These are phyloP conservation scores for Sporothrix pseudoabietina DNA, from an alignment of 2,329 filamentous ascomycete species.

Conservation along the genomic window DNA sequence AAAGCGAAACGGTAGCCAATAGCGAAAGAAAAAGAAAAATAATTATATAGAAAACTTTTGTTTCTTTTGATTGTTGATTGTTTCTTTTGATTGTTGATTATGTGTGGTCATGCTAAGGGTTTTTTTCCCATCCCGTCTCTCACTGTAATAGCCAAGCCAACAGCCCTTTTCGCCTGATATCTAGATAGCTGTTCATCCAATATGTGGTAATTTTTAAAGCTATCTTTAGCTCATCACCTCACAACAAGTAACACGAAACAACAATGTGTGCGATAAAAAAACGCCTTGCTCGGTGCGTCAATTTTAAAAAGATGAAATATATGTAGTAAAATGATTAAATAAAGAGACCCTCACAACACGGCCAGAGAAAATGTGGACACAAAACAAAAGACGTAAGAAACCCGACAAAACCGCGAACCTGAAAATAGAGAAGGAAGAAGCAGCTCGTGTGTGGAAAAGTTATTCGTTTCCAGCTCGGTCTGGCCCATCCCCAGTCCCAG, in stretches of 20 bases:
- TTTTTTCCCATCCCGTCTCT: neutral
- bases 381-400: neutral
- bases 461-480: conserved; percentile 9
- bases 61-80: too few relatives aligned
- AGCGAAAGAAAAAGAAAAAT: conserved; percentile 3
- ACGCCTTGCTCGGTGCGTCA: neutral
- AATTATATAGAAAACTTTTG: neutral
- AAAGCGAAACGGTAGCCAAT: conserved; percentile 6
- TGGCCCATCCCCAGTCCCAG: neutral
- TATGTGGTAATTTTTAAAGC: too few relatives aligned
- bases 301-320: conserved; percentile 13
- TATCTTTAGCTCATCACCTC: neutral
- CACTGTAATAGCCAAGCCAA: neutral
- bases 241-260: neutral
- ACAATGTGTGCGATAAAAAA: neutral
- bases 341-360: conserved; percentile 4
- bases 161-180: too few relatives aligned
- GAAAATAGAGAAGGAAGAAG: conserved; percentile 3
- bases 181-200: too few relatives aligned
- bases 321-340: conserved; percentile 10
- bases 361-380: conserved; percentile 6
- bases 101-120: too few relatives aligned
- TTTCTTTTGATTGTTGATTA: too few relatives aligned
- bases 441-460: conserved; percentile 8
- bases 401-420: neutral